Evolutionary conservation across 2,329 filamentous ascomycete species (phyloP), one percentile per base, ranked within the genome.

Genomic region (Coccinonectria pachysandricola): DNA sequence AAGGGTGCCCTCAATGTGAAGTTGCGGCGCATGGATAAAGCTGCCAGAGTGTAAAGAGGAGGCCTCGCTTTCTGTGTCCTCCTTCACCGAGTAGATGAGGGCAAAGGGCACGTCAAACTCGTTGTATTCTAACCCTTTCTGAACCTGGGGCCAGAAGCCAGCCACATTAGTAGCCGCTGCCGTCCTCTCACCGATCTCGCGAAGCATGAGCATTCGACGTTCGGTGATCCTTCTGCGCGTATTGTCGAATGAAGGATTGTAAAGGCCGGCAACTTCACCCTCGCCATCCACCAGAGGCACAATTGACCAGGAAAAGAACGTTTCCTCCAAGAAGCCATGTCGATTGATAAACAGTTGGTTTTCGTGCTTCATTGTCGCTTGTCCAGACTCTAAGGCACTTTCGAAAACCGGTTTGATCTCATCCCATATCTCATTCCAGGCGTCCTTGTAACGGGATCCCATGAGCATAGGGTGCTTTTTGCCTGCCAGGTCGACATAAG

Each of bases 281-380:
- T 86, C 77, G 19, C 68, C 64, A 3, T 81, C 82, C 2, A 88
- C 70, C 35, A 88, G 64, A 0, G 83, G 83, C 14, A 88, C 78
- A 21, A 88, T 75, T 2, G 75, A 81, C 81, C 81, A 88, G 8
- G 78, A 82, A 49, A 88, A 88, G 47, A 82, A 88, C 0, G 79
- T 75, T 47, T 91, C 83, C 51, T 92, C 81, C 2, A 84, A 54
- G 35, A 71, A 84, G 2, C 75, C 71, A 36, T 73, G 71, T 6
- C 83, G 71, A 23, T 68, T 62, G 16, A 91, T 67, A 43, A 86
- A 85, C 2, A 88, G 60, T 30, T 73, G 74, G 36, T 88, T 80
- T 42, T 91, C 83, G 38, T 87, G 76, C 50, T 86, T 88, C 79
- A 87, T 83, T 0, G 77, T 85, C 1, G 82, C 79, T 54, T 86